Evolutionary conservation across 441 rosid species (phyloP).

Genomic region (Gossypium laxum): DNA sequence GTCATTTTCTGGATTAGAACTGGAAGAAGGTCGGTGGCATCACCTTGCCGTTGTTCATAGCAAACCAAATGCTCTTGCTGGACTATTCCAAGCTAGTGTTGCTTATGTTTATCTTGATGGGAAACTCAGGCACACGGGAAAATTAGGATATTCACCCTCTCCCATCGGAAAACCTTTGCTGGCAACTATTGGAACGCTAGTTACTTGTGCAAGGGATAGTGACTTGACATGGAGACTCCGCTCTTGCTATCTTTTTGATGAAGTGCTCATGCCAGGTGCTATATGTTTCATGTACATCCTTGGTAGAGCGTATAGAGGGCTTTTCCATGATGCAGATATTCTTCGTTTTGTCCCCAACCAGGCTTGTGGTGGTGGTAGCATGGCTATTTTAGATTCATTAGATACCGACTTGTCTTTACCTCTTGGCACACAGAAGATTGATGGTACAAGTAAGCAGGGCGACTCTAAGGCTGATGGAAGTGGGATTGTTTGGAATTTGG

Average conservation of each 20-base stretch:
- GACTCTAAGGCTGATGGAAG: slow-evolving; percentile 91
- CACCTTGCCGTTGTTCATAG: slow-evolving; percentile 99
- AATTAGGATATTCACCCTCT: slow-evolving; percentile 95
- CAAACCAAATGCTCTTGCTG: slow-evolving; percentile 99
- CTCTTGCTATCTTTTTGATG: slow-evolving; percentile 97
- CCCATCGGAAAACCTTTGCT: slow-evolving; percentile 93
- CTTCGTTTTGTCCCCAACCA: slow-evolving; percentile 95
- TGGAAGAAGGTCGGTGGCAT: slow-evolving; percentile 98
- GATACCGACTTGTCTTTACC: slow-evolving; percentile 69
- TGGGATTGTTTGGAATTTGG: slow-evolving; percentile 98
- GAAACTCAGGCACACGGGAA: slow-evolving; percentile 92
- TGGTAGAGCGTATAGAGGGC: slow-evolving; percentile 97
- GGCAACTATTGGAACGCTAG: slow-evolving; percentile 84
- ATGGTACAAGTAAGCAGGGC: slow-evolving; percentile 57
- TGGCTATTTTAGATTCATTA: slow-evolving; percentile 94
- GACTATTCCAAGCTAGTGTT: slow-evolving; percentile 96
- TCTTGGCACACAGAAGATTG: slow-evolving; percentile 56
- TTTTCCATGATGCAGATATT: slow-evolving; percentile 90
- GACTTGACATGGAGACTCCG: slow-evolving; percentile 89
- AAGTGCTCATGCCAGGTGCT: slow-evolving; percentile 92
- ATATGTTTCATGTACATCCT: slow-evolving; percentile 97
- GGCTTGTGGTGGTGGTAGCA: slow-evolving; percentile 99
- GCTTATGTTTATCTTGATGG: slow-evolving; percentile 97
- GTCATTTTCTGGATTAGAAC: slow-evolving; percentile 88
- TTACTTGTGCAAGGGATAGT: slow-evolving; percentile 64